Evolutionary conservation across 2,329 filamentous ascomycete genomes (phyloP).

Genomic region (Neonectria neomacrospora): DNA sequence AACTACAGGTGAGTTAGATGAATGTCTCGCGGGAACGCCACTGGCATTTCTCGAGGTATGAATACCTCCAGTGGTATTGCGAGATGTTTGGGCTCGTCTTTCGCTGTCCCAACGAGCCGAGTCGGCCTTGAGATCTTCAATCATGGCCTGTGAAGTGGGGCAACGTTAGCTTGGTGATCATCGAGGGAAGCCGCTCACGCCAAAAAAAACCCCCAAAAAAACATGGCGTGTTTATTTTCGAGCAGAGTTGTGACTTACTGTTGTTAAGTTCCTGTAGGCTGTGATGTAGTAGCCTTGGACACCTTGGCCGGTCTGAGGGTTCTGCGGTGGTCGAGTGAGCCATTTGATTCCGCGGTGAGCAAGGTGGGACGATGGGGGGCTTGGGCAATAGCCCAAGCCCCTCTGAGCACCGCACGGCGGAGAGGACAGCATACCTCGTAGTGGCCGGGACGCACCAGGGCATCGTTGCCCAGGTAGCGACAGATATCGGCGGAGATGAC

Average conservation of each 20-base stretch:
- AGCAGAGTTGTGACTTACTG: constrained; percentile 63
- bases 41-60: constrained; percentile 62
- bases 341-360: constrained; percentile 33
- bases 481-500: constrained; percentile 88
- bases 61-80: constrained; percentile 68
- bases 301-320: constrained; percentile 66
- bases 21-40: constrained; percentile 59
- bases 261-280: constrained; percentile 81
- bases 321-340: constrained; percentile 52
- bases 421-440: constrained; percentile 68
- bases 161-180: constrained; percentile 26
- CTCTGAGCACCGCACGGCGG: not conserved
- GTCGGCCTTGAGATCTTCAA: constrained; percentile 70
- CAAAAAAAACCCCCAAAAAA: not conserved
- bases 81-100: constrained; percentile 65
- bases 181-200: not conserved
- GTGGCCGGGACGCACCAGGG: constrained; percentile 78
- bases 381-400: constrained; percentile 1
- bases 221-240: not conserved
- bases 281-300: constrained; percentile 81
- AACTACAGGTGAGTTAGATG: constrained; percentile 69
- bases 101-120: constrained; percentile 71
- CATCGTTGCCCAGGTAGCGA: constrained; percentile 85
- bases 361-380: constrained; percentile 1
- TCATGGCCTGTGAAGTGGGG: constrained; percentile 64